A percentile compares a stretch with the other conserved stretches of the same genome.
These are phyloP conservation scores for Lactarius tabidus DNA, from an alignment of 768 basidiomycete genomes.

Conservation along the genomic window DNA sequence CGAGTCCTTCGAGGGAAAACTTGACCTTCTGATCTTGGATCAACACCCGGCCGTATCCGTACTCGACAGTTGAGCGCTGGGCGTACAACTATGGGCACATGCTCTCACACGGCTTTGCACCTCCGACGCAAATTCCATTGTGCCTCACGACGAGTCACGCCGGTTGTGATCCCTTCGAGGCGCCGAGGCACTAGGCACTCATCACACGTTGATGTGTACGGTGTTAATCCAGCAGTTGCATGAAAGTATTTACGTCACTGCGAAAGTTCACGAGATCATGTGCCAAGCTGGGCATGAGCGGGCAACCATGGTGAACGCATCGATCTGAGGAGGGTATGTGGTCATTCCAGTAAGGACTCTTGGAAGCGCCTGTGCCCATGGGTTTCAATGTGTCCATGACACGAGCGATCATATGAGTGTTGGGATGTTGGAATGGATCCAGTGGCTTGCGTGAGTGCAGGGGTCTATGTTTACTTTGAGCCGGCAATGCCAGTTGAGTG, in stretches of 20 bases:
- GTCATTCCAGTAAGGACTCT: no score
- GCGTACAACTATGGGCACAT: background rate
- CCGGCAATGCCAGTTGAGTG: background rate
- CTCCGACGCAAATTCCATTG: background rate
- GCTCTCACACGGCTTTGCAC: background rate
- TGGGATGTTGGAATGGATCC: background rate
- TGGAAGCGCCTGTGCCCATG: background rate
- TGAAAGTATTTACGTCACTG: no score
- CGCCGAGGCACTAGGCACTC: no score
- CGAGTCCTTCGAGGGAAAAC: no score
- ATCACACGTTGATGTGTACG: no score
- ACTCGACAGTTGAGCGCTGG: no score
- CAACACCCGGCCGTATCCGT: no score
- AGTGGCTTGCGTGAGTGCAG: background rate
- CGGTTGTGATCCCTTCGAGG: background rate
- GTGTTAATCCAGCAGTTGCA: background rate
- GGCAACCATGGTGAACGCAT: no score
- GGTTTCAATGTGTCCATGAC: background rate
- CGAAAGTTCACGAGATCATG: background rate
- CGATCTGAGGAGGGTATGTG: no score
- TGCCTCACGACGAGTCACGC: background rate
- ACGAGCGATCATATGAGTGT: background rate
- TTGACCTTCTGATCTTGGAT: no score
- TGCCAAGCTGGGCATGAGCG: background rate
- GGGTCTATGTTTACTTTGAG: background rate